Evolutionary conservation across 306 rosid genomes (phyloP), one percentile per base, ranked within the genome.

Genomic region (Datisca glomerata): DNA sequence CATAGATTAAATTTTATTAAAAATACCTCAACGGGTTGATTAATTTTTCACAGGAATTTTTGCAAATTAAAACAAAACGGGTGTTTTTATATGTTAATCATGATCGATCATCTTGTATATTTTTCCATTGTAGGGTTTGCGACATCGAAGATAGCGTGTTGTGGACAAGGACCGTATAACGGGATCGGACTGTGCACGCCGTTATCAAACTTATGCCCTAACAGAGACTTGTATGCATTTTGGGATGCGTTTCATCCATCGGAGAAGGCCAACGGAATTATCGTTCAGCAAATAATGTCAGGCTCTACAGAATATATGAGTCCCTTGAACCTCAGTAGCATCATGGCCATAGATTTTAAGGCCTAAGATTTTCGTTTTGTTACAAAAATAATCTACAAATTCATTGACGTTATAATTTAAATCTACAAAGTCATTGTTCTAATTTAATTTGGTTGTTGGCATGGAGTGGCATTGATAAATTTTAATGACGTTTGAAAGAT

Each of bases 181-280:
- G 95, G 95, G 12, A 18, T 79, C 17, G 93, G 95, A 8, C 40
- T 76, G 1, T 76, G 95, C 71, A 76, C 95, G 3, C 13, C 28
- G 20, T 34, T 62, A 18, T 84, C 95, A 8, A 71, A 73, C 64
- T 27, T 84, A 54, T 79, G 86, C 63, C 72, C 76, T 11, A 45
- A 84, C 27, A 63, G 92, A 51, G 61, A 61, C 20, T 39, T 19
- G 33, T 59, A 70, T 52, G 92, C 67, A 23, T 84, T 76, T 61
- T 84, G 95, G 95, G 95, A 84, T 45, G 41, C 83, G 41, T 76
- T 79, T 18, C 93, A 79, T 55, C 92, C 93, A 43, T 57, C 93
- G 0, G 95, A 84, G 27, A 76, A 56, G 74, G 86, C 95, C 0
- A 76, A 46, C 47, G 48, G 48, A 18, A 32, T 84, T 4, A 73